Conservation (phyloP, 768 basidiomycete genomes). For the Cystobasidium onofrii region DNA sequence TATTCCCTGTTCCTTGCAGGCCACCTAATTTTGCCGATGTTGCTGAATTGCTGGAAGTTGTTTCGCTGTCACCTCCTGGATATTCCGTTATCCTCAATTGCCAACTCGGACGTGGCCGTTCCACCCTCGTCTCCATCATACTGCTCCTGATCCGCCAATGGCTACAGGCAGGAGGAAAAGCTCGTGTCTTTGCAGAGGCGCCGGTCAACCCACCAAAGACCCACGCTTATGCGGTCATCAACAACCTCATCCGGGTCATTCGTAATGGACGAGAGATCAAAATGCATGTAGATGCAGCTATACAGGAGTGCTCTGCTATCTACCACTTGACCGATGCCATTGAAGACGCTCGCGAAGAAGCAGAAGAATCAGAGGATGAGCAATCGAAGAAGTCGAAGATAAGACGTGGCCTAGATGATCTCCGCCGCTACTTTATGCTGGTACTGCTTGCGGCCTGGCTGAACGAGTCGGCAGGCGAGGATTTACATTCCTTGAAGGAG, state of each 20-base stretch:
- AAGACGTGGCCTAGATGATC: conserved; percentile 60
- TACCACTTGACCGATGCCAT: conserved; percentile 82
- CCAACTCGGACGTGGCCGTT: conserved; percentile 84
- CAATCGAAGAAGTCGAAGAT: conserved; percentile 61
- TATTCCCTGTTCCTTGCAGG: background rate
- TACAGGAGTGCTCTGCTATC: conserved; percentile 74
- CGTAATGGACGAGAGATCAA: conserved; percentile 81
- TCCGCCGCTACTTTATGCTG: conserved; percentile 60
- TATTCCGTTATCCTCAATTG: conserved; percentile 79
- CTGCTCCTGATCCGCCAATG: conserved; percentile 45
- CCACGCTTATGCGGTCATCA: conserved; percentile 69
- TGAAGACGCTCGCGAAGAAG: conserved; percentile 66
- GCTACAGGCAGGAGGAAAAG: conserved; percentile 9
- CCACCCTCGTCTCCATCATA: conserved; percentile 77
- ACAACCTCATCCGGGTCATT: conserved; percentile 62
- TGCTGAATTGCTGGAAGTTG: conserved; percentile 62
- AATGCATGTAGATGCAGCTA: conserved; percentile 63
- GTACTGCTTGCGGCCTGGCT: conserved; percentile 37
- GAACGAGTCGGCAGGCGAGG: conserved; percentile 35
- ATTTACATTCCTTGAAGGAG: conserved; percentile 34
- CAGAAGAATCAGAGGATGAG: conserved; percentile 68
- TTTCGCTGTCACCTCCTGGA: conserved; percentile 55
- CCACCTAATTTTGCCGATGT: conserved; percentile 44
- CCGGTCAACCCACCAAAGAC: conserved; percentile 21
- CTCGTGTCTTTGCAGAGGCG: conserved; percentile 25